A percentile compares a stretch with the other conserved stretches of the same genome.
phyloP scores from a whole-genome alignment of 2,329 filamentous ascomycete genomes.

The Ophiosphaerella herpotricha region DNA sequence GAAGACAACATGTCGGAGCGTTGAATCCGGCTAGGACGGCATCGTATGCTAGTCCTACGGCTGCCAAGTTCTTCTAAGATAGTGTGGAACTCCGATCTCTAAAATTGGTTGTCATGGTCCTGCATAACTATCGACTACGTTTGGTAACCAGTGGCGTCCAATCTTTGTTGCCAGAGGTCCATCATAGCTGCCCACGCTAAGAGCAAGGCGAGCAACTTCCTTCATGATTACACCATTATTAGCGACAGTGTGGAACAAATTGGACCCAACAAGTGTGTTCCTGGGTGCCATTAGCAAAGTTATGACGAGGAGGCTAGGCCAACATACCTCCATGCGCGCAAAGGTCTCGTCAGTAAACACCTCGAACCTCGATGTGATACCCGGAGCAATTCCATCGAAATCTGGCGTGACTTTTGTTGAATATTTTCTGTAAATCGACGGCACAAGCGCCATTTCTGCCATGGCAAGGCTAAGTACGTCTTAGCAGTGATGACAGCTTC shows the following conservation, averaged over 20 bases:
- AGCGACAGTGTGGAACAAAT: background rate
- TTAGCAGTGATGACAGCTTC: background rate
- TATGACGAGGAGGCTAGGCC: background rate
- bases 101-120: too few relatives aligned
- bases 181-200: too few relatives aligned
- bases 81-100: too few relatives aligned
- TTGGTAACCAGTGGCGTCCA: too few relatives aligned
- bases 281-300: background rate
- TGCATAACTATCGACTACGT: too few relatives aligned
- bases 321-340: conserved; percentile 17
- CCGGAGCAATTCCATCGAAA: conserved; percentile 42
- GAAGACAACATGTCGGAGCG: too few relatives aligned
- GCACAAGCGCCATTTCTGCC: conserved; percentile 56
- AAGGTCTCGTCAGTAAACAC: conserved; percentile 46
- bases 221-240: background rate
- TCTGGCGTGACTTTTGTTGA: conserved; percentile 29
- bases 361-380: conserved; percentile 50
- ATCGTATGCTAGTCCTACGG: too few relatives aligned
- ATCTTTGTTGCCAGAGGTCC: too few relatives aligned
- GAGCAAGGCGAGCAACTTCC: background rate
- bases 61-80: too few relatives aligned
- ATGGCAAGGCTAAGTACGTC: conserved; percentile 46
- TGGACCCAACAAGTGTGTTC: conserved; percentile 11
- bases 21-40: too few relatives aligned
- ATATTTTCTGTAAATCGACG: conserved; percentile 52